A percentile compares a stretch with the other conserved stretches of the same genome.
Conservation (phyloP, 108 stramenopile species). For the Mediolabrus comicus region DNA sequence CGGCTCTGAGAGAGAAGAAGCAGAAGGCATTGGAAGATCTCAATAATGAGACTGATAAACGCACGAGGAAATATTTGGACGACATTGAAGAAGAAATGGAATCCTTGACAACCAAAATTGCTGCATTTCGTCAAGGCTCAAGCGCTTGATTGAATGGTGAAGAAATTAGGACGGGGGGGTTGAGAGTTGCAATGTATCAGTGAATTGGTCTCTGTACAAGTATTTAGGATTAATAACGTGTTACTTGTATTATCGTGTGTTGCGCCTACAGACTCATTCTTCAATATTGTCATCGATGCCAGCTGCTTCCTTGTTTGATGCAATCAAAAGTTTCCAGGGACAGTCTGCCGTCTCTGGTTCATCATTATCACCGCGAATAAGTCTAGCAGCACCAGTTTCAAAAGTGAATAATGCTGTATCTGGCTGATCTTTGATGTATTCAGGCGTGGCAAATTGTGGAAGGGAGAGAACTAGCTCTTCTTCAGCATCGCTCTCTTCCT, state of each 20-base stretch:
- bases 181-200: no score
- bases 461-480: slow-evolving; percentile 32
- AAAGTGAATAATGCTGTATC: slow-evolving; percentile 17
- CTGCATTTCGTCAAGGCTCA: no score
- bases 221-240: not conserved
- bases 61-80: not conserved
- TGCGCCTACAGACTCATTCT: no score
- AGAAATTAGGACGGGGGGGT: no score
- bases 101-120: no score
- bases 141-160: not conserved
- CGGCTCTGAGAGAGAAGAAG: not conserved
- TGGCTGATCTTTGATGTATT: slow-evolving; percentile 10
- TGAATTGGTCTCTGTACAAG: not conserved
- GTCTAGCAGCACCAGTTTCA: not conserved
- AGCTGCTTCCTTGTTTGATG: not conserved
- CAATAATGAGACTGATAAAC: not conserved
- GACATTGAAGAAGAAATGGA: not conserved
- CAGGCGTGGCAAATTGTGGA: slow-evolving; percentile 25
- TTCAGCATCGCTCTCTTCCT: slow-evolving; percentile 22
- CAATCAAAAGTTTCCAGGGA: not conserved
- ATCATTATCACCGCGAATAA: not conserved
- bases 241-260: no score
- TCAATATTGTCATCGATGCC: not conserved
- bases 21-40: not conserved
- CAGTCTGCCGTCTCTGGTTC: not conserved